Evolutionary conservation across 2,329 filamentous ascomycete species (phyloP).

Genomic region (Clonostachys byssicola): DNA sequence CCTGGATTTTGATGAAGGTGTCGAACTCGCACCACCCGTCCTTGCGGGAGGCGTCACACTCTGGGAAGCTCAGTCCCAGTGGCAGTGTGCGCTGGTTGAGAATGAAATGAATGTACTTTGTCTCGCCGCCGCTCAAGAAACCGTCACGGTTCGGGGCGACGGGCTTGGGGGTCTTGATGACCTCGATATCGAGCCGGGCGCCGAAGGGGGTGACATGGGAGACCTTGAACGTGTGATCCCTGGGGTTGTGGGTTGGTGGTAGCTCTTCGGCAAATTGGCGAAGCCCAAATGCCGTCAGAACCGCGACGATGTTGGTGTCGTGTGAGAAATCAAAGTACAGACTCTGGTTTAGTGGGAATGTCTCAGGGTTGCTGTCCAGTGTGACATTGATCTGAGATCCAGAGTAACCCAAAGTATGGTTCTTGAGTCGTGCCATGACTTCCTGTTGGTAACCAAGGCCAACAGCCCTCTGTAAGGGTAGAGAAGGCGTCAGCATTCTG

Average conservation of each 20-base stretch:
- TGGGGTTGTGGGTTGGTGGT: slow-evolving; percentile 48
- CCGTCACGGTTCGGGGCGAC: slow-evolving; percentile 49
- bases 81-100: slow-evolving; percentile 72
- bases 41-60: slow-evolving; percentile 56
- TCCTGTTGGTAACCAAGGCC: slow-evolving; percentile 73
- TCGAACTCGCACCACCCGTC: slow-evolving; percentile 76
- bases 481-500: background rate
- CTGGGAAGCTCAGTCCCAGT: slow-evolving; percentile 59
- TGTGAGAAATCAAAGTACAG: slow-evolving; percentile 78
- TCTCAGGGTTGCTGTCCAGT: slow-evolving; percentile 61
- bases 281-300: slow-evolving; percentile 70
- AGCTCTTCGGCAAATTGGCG: slow-evolving; percentile 62
- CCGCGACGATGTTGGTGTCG: slow-evolving; percentile 68
- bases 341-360: slow-evolving; percentile 70
- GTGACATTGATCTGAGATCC: slow-evolving; percentile 64
- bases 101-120: slow-evolving; percentile 69
- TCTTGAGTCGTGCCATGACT: slow-evolving; percentile 64
- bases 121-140: slow-evolving; percentile 49
- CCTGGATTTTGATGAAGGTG: slow-evolving; percentile 61
- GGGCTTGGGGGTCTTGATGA: slow-evolving; percentile 65
- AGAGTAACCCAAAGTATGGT: slow-evolving; percentile 58
- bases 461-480: slow-evolving; percentile 51
- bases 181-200: slow-evolving; percentile 68
- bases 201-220: slow-evolving; percentile 69
- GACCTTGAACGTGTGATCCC: slow-evolving; percentile 59